Evolutionary conservation across 768 basidiomycete species (phyloP).

Genomic region (Rhizopogon vinicolor): DNA sequence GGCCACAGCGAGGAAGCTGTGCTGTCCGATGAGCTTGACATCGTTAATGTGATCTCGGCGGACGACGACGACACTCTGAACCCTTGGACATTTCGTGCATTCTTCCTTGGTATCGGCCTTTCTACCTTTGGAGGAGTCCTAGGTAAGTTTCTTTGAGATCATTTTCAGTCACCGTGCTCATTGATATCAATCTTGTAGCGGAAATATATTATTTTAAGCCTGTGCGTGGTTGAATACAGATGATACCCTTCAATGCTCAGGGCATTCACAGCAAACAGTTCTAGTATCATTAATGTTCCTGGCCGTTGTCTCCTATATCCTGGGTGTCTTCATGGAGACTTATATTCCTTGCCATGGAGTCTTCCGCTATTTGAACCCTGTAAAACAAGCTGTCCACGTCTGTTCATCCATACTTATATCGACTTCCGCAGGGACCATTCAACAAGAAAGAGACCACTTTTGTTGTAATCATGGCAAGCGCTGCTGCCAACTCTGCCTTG

Average conservation of each 20-base stretch:
- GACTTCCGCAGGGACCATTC: conserved; percentile 41
- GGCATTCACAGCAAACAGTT: conserved; percentile 41
- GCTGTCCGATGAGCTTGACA: conserved; percentile 36
- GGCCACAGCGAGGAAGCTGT: conserved; percentile 26
- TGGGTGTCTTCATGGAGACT: conserved; percentile 43
- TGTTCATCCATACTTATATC: not conserved
- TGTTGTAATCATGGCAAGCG: conserved; percentile 53
- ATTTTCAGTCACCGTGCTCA: conserved; percentile 5
- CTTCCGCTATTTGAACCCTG: conserved; percentile 50
- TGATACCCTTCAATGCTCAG: not conserved
- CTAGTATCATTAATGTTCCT: conserved; percentile 50
- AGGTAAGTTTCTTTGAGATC: conserved; percentile 21
- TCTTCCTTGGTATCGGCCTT: conserved; percentile 42
- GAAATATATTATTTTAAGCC: conserved; percentile 55
- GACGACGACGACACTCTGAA: conserved; percentile 41
- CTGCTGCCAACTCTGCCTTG: conserved; percentile 49
- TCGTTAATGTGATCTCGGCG: conserved; percentile 38
- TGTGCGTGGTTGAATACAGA: conserved; percentile 17
- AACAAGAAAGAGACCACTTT: conserved; percentile 59
- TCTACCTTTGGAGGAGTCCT: conserved; percentile 45
- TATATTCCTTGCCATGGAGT: conserved; percentile 41
- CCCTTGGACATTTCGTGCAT: conserved; percentile 42
- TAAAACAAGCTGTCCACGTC: not conserved
- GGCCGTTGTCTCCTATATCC: conserved; percentile 44
- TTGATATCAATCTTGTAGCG: conserved; percentile 20